Percentiles rank a stretch among this genome's conserved stretches.
Conservation (phyloP, 2,329 filamentous ascomycete species). For the Beauveria rudraprayagi region DNA sequence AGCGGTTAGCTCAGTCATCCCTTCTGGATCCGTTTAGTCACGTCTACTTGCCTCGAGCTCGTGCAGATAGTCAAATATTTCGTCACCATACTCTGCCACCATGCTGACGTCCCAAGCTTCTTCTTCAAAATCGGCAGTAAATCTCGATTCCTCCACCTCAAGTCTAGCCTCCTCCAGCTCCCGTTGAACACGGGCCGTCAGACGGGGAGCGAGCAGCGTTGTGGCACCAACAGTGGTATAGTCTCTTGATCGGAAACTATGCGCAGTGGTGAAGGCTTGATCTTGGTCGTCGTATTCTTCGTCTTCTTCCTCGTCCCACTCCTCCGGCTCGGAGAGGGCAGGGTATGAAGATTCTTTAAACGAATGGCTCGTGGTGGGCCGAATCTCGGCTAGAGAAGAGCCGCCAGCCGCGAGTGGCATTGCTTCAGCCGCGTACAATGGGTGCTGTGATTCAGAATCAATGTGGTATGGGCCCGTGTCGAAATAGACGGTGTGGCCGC, state of each 20-base stretch:
- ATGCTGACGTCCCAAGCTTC: constrained; percentile 92
- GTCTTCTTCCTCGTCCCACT: constrained; percentile 74
- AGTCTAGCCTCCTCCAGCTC: constrained; percentile 62
- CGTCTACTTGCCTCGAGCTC: constrained; percentile 64
- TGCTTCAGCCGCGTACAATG: constrained; percentile 2
- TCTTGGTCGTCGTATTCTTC: constrained; percentile 52
- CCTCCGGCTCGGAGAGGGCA: constrained; percentile 43
- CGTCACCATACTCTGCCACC: constrained; percentile 93
- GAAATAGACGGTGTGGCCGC: constrained; percentile 20
- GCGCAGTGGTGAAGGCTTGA: constrained; percentile 69
- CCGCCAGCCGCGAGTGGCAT: background rate
- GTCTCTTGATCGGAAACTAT: constrained; percentile 65
- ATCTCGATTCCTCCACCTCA: constrained; percentile 61
- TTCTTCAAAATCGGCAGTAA: constrained; percentile 72
- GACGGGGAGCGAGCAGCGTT: constrained; percentile 61
- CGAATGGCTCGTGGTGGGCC: background rate
- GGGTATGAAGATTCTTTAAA: constrained; percentile 13
- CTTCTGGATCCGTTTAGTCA: background rate
- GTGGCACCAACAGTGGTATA: constrained; percentile 44
- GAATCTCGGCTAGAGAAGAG: background rate
- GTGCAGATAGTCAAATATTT: constrained; percentile 90
- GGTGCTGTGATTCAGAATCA: constrained; percentile 18
- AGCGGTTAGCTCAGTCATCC: constrained; percentile 17
- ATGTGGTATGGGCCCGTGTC: constrained; percentile 20
- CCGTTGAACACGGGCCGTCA: constrained; percentile 58